Evolutionary conservation across 176 grass and related monocot genomes (phyloP).

Genomic region (Bromus sterilis): DNA sequence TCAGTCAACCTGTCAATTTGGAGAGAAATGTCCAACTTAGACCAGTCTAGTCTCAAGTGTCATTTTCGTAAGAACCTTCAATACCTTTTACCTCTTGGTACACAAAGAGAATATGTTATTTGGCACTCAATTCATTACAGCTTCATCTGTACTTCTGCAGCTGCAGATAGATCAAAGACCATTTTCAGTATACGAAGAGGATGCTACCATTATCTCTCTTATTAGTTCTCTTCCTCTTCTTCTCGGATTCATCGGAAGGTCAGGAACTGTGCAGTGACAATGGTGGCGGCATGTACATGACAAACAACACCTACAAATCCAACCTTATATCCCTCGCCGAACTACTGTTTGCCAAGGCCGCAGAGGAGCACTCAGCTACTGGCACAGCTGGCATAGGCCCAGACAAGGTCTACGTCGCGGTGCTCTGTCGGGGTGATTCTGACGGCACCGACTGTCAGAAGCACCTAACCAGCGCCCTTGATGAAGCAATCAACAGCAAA

Average conservation of each 20-base stretch:
- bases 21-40: background rate
- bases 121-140: background rate
- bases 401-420: slow-evolving; percentile 24
- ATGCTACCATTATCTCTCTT: background rate
- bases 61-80: background rate
- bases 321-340: slow-evolving; percentile 15
- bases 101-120: slow-evolving; percentile 9
- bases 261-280: slow-evolving; percentile 10
- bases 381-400: background rate
- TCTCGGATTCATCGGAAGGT: background rate
- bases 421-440: slow-evolving; percentile 32
- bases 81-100: slow-evolving; percentile 7
- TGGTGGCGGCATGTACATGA: slow-evolving; percentile 24
- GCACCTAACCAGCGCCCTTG: background rate
- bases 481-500: slow-evolving; percentile 6
- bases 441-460: background rate
- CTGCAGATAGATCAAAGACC: background rate
- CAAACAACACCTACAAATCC: slow-evolving; percentile 13
- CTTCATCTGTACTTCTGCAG: background rate
- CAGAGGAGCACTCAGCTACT: slow-evolving; percentile 16
- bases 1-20: background rate
- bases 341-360: background rate
- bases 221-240: slow-evolving; percentile 11
- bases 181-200: background rate
- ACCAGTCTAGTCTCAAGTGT: background rate